Evolutionary conservation across 441 rosid genomes (phyloP).

Genomic region (Syzygium malaccense): DNA sequence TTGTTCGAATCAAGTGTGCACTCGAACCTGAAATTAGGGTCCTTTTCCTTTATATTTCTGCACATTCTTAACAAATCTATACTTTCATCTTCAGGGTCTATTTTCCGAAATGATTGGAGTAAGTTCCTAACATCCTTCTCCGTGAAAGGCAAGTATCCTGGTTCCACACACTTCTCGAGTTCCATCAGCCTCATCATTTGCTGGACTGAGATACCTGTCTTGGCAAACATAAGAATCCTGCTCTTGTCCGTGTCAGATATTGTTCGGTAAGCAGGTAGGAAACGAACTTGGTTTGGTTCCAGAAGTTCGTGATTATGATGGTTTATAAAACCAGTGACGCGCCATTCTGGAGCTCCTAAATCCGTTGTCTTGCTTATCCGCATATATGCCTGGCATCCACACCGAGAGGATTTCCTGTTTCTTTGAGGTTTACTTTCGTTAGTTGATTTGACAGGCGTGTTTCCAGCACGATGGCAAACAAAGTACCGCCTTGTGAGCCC

Average conservation of each 20-base stretch:
- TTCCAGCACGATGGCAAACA: slow-evolving; percentile 99
- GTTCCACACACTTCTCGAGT: slow-evolving; percentile 93
- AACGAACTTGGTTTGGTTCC: slow-evolving; percentile 89
- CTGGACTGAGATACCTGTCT: slow-evolving; percentile 92
- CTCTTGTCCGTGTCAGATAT: slow-evolving; percentile 93
- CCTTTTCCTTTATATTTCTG: slow-evolving; percentile 84
- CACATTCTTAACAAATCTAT: slow-evolving; percentile 87
- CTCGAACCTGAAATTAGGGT: slow-evolving; percentile 84
- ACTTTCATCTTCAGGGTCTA: slow-evolving; percentile 84
- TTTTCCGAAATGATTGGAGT: slow-evolving; percentile 82
- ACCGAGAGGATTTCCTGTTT: slow-evolving; percentile 83
- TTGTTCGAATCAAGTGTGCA: slow-evolving; percentile 57
- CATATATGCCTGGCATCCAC: slow-evolving; percentile 92
- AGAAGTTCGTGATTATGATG: slow-evolving; percentile 91
- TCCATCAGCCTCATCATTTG: slow-evolving; percentile 99
- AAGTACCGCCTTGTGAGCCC: slow-evolving; percentile 95
- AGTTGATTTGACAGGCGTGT: slow-evolving; percentile 68
- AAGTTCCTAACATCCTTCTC: slow-evolving; percentile 96
- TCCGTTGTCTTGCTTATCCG: slow-evolving; percentile 77
- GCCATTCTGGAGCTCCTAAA: slow-evolving; percentile 83
- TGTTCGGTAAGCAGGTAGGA: slow-evolving; percentile 92
- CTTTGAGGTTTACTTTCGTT: slow-evolving; percentile 81
- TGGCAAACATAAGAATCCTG: slow-evolving; percentile 90
- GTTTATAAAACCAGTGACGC: slow-evolving; percentile 81
- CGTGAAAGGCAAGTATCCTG: slow-evolving; percentile 89